Evolutionary conservation across 1,139 yeast genomes (phyloP).

Genomic region (Eremothecium gossypii): DNA sequence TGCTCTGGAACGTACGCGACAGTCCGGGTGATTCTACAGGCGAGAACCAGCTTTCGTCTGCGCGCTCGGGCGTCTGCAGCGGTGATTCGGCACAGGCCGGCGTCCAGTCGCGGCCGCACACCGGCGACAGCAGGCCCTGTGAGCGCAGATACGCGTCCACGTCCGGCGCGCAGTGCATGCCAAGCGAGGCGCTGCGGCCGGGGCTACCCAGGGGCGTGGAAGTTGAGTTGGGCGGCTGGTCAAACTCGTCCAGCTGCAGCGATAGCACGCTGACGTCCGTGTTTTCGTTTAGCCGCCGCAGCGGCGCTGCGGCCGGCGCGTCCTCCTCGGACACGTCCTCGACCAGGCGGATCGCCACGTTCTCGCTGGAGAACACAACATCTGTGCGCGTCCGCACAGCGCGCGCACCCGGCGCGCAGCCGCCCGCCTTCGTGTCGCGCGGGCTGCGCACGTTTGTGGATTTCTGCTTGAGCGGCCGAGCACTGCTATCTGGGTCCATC

Average conservation of each 20-base stretch:
- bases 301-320: not conserved
- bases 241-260: slow-evolving; percentile 29
- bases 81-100: too few relatives aligned
- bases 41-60: too few relatives aligned
- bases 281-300: slow-evolving; percentile 10
- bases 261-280: slow-evolving; percentile 16
- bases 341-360: slow-evolving; percentile 8
- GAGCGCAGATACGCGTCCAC: slow-evolving; percentile 1
- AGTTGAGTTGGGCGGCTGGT: slow-evolving; percentile 31
- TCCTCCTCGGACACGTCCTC: slow-evolving; percentile 2
- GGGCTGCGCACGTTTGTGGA: slow-evolving; percentile 8
- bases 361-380: slow-evolving; percentile 8
- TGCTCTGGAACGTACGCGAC: not conserved
- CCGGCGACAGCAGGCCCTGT: slow-evolving; percentile 1
- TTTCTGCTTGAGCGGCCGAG: slow-evolving; percentile 8
- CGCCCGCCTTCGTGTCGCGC: slow-evolving; percentile 1
- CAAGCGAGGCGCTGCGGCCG: not conserved
- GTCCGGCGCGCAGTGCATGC: not conserved
- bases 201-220: slow-evolving; percentile 28
- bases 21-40: not conserved
- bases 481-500: slow-evolving; percentile 1
- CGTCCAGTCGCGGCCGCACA: not conserved
- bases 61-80: too few relatives aligned
- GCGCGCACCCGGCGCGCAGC: not conserved
- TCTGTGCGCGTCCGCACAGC: not conserved